Evolutionary conservation across 2,329 filamentous ascomycete genomes (phyloP), one percentile per base, ranked within the genome.

Genomic region (Pseudocercospora macadamiae): DNA sequence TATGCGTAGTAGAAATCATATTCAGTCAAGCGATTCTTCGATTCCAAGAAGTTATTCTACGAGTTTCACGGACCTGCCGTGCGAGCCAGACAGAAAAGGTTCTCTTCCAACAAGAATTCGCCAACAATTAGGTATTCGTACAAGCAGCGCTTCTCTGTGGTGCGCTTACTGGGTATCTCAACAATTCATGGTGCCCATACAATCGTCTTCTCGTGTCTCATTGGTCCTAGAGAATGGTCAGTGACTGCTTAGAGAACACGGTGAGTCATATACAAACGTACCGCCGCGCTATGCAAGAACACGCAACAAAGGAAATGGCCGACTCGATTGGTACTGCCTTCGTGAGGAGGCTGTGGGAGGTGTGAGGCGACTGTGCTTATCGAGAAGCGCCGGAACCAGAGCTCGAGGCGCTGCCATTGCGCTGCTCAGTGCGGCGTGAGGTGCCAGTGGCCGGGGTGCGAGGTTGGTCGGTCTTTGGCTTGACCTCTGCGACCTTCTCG

Each of bases 401-500:
- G 54, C 42, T 49, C 6, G 44, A 32, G 36, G 32, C 54, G 34
- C 54, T 16, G 12, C 37, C 25, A 18, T 49, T 32, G 37, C 53
- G 53, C 19, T 37, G 54, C 21, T 23, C 39, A n/a, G n/a, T n/a
- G n/a, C n/a, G 36, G 49, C 44, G 16, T 53, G 48, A n/a, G n/a
- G n/a, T n/a, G 25, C 28, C 45, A 47, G 44, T 12, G 4, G 54
- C 51, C 18, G 62, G 62, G 48, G 56, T 60, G 55, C 54, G 57
- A 39, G 54, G 54, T 42, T 23, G 52, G 37, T 34, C 10, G 39
- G 26, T 9, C 28, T 55, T 44, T 26, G 26, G 32, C 37, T 55
- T 55, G 54, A 39, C 32, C 23, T 66, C 67, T 8, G 70, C 69
- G 23, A 67, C 66, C 59, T 72, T 74, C 66, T 71, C 66, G 47